These are phyloP conservation scores for Oryza nivara DNA, from an alignment of 176 grass and related monocot genomes.

Conservation along the genomic window DNA sequence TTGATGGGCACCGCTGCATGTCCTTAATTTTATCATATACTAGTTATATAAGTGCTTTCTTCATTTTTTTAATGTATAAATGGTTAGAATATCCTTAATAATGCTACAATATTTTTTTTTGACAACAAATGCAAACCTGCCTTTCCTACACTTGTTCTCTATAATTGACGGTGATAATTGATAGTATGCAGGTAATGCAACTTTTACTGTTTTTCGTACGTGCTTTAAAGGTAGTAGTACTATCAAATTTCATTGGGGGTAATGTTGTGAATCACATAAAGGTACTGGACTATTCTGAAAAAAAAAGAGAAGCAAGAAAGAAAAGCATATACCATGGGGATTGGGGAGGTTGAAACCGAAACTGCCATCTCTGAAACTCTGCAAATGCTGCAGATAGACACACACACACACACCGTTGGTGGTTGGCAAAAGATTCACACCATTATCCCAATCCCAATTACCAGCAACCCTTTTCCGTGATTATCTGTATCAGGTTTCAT, in stretches of 20 bases:
- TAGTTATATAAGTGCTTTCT: background rate
- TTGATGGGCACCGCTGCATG: background rate
- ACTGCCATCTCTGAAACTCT: conserved; percentile 6
- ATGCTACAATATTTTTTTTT: background rate
- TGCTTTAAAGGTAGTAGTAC: too few species aligned
- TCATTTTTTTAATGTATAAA: background rate
- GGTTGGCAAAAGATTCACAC: background rate
- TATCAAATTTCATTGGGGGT: background rate
- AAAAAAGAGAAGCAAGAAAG: background rate
- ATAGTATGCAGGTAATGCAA: too few species aligned
- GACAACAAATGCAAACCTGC: background rate
- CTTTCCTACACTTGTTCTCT: background rate
- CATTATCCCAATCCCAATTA: background rate
- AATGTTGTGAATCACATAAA: background rate
- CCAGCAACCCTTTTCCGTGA: background rate
- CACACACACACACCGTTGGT: background rate
- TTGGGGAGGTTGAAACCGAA: background rate
- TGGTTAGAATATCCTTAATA: background rate
- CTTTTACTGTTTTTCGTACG: too few species aligned
- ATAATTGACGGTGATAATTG: background rate
- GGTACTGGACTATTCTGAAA: background rate
- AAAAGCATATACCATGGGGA: background rate
- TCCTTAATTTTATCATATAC: background rate
- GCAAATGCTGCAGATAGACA: background rate
- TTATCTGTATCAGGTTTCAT: background rate